phyloP scores from a whole-genome alignment of 2,329 filamentous ascomycete species.

The Calonectria pteridis region DNA sequence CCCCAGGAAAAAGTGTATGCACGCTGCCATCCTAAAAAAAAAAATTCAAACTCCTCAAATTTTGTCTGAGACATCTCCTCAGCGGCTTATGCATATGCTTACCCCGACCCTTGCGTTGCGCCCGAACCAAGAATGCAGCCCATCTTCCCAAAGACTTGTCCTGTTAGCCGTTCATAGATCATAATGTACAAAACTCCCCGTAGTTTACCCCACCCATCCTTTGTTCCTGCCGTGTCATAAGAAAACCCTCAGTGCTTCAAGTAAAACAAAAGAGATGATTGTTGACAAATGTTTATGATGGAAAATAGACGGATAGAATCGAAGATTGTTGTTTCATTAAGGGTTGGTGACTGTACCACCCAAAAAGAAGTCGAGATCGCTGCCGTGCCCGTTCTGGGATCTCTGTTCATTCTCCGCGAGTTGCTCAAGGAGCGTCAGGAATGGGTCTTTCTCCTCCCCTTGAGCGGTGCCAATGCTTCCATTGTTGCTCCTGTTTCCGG shows the following conservation, averaged over 20 bases:
- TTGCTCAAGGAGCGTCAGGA: slow-evolving; percentile 83
- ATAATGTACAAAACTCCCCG: slow-evolving; percentile 22
- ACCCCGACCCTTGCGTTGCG: slow-evolving; percentile 17
- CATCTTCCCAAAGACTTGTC: slow-evolving; percentile 11
- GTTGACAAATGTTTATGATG: not conserved
- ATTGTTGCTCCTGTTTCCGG: slow-evolving; percentile 63
- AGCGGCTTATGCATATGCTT: slow-evolving; percentile 16
- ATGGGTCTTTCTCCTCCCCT: slow-evolving; percentile 82
- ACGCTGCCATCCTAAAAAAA: not conserved
- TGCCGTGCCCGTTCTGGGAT: slow-evolving; percentile 71
- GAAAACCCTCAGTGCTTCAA: not conserved
- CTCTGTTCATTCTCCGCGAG: slow-evolving; percentile 83
- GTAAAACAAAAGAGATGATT: not conserved
- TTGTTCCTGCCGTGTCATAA: not conserved
- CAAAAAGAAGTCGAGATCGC: slow-evolving; percentile 84
- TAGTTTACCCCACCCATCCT: not conserved
- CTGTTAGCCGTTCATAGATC: slow-evolving; percentile 22
- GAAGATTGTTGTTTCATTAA: slow-evolving; percentile 5
- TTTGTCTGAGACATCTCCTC: not conserved
- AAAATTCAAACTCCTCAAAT: slow-evolving; percentile 15
- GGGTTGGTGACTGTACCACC: slow-evolving; percentile 39
- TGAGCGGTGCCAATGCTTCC: slow-evolving; percentile 62
- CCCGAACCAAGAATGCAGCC: slow-evolving; percentile 11
- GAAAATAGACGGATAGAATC: slow-evolving; percentile 18
- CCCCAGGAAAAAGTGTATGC: not conserved